These are phyloP conservation scores for Trichoderma lentiforme DNA, from an alignment of 2,329 filamentous ascomycete genomes.

Conservation along the genomic window DNA sequence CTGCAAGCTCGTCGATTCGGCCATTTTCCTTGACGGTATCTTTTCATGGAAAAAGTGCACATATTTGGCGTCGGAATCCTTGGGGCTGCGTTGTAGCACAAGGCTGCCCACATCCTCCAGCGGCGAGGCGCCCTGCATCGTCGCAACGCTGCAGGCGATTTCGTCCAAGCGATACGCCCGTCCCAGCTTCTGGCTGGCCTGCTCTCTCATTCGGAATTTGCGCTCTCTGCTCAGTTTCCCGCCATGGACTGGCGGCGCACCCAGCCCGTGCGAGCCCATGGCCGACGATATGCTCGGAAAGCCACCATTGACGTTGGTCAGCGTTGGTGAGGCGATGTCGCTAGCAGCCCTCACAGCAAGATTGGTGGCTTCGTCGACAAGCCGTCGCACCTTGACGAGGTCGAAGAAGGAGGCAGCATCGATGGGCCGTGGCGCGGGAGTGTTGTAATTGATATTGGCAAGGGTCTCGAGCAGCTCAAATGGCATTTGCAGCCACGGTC, in stretches of 20 bases:
- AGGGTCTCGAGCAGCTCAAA: constrained; percentile 75
- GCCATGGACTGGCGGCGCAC: constrained; percentile 51
- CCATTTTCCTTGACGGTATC: constrained; percentile 72
- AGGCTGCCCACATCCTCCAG: constrained; percentile 72
- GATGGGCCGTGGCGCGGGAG: constrained; percentile 70
- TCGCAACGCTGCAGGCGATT: constrained; percentile 77
- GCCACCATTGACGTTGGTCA: constrained; percentile 53
- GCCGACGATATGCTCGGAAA: constrained; percentile 22
- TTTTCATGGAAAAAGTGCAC: constrained; percentile 94
- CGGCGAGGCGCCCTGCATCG: constrained; percentile 75
- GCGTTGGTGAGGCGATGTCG: constrained; percentile 63
- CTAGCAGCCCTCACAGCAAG: constrained; percentile 74
- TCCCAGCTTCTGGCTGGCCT: constrained; percentile 73
- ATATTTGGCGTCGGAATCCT: constrained; percentile 72
- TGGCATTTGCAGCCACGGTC: constrained; percentile 77
- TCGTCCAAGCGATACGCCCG: constrained; percentile 79
- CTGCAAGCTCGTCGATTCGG: constrained; percentile 65
- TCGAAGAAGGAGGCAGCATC: constrained; percentile 82
- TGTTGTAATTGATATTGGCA: constrained; percentile 75
- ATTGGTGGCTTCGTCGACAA: constrained; percentile 76
- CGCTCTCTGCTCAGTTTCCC: constrained; percentile 71
- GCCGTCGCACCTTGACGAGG: constrained; percentile 73
- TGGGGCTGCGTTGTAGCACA: constrained; percentile 67
- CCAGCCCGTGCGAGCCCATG: constrained; percentile 24
- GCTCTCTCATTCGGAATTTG: constrained; percentile 74